Evolutionary conservation across 1,284 basidiomycete species (phyloP).

Genomic region (Waitea zeae): DNA sequence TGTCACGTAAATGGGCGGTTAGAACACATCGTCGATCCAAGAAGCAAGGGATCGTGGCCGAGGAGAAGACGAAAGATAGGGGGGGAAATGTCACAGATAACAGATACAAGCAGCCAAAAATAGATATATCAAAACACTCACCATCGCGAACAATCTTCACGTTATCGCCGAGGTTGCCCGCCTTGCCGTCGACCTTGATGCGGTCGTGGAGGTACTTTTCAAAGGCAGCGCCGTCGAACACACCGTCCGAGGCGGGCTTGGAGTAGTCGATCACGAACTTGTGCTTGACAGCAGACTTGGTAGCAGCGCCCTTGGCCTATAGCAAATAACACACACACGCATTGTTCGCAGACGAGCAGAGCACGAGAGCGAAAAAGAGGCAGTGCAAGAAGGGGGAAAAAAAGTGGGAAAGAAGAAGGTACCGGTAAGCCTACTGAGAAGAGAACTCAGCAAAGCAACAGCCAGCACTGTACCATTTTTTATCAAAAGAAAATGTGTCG

Average conservation of each 20-base stretch:
- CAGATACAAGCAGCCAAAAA: slow-evolving; percentile 1
- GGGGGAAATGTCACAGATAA: slow-evolving; percentile 1
- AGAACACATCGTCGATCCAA: too few species aligned
- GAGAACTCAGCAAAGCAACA: slow-evolving; percentile 77
- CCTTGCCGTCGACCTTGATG: slow-evolving; percentile 72
- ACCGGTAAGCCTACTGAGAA: slow-evolving; percentile 80
- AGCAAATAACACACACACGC: background rate
- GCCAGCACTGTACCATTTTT: slow-evolving; percentile 55
- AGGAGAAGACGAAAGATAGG: too few species aligned
- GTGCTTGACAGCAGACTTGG: slow-evolving; percentile 66
- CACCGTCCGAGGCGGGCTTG: slow-evolving; percentile 77
- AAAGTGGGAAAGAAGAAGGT: slow-evolving; percentile 15
- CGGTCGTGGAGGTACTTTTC: slow-evolving; percentile 91
- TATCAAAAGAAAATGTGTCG: slow-evolving; percentile 14
- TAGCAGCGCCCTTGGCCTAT: slow-evolving; percentile 54
- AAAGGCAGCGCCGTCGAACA: slow-evolving; percentile 84
- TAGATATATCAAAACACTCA: slow-evolving; percentile 18
- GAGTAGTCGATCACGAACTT: slow-evolving; percentile 94
- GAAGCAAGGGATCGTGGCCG: too few species aligned
- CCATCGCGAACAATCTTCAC: slow-evolving; percentile 74
- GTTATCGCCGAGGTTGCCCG: slow-evolving; percentile 76
- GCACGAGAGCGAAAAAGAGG: background rate
- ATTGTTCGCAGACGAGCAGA: too few species aligned
- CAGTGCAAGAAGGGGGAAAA: slow-evolving; percentile 11
- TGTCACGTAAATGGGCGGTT: slow-evolving; percentile 14